A percentile compares a stretch with the other conserved stretches of the same genome.
Evolutionary conservation across 495 filamentous ascomycete species (phyloP).

Genomic region (Penicillium waksmanii): DNA sequence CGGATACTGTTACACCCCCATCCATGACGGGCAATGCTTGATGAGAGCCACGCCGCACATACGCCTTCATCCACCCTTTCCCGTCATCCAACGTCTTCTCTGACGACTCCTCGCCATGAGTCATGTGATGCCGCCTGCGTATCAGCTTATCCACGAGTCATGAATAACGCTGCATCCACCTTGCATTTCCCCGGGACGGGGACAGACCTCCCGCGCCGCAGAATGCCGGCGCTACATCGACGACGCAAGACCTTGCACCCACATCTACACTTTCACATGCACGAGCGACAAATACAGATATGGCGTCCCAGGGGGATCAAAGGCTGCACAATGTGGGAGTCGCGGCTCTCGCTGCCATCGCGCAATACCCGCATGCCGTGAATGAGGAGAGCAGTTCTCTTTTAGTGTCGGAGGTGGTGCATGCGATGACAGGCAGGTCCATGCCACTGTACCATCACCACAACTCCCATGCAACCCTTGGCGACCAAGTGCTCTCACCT

Average conservation of each 20-base stretch:
- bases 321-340: constrained; percentile 31
- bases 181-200: background rate
- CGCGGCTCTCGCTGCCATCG: constrained; percentile 42
- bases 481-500: constrained; percentile 1
- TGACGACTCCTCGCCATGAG: constrained; percentile 23
- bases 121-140: constrained; percentile 26
- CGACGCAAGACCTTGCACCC: constrained; percentile 5
- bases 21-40: constrained; percentile 31
- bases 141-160: constrained; percentile 21
- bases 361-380: constrained; percentile 34
- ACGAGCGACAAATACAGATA: constrained; percentile 2
- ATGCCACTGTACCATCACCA: constrained; percentile 6
- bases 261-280: too few relatives aligned
- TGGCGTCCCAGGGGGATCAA: constrained; percentile 25
- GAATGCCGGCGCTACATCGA: constrained; percentile 15
- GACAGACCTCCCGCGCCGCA: constrained; percentile 8
- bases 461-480: constrained; percentile 6
- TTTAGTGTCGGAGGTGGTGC: constrained; percentile 35
- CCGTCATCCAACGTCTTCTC: constrained; percentile 13
- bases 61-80: constrained; percentile 5
- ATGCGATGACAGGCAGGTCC: constrained; percentile 28
- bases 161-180: constrained; percentile 25
- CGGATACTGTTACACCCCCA: background rate
- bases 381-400: constrained; percentile 23
- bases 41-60: constrained; percentile 19